Conservation (phyloP, 768 basidiomycete genomes). For the Macrocybe gigantea region DNA sequence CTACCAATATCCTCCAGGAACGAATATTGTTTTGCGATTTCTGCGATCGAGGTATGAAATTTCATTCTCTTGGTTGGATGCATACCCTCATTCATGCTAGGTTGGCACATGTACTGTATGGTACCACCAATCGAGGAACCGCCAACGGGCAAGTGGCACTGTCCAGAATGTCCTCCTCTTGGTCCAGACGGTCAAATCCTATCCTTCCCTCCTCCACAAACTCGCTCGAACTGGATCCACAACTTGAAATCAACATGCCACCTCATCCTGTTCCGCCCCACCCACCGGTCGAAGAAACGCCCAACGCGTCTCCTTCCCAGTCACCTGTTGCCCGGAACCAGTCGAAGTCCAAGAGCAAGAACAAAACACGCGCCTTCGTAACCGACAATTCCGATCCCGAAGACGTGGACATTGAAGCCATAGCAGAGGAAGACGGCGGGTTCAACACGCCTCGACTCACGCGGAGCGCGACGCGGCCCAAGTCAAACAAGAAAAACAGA, state of each 20-base stretch:
- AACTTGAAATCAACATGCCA: background rate
- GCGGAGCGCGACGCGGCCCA: constrained; percentile 7
- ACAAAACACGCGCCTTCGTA: constrained; percentile 23
- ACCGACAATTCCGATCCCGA: constrained; percentile 30
- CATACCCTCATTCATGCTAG: constrained; percentile 27
- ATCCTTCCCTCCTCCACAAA: background rate
- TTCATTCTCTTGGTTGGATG: constrained; percentile 5
- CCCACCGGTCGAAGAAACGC: constrained; percentile 23
- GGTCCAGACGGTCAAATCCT: constrained; percentile 12
- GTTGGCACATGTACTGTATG: constrained; percentile 84
- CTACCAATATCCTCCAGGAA: constrained; percentile 38
- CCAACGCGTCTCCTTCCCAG: constrained; percentile 38
- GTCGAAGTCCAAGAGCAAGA: constrained; percentile 22
- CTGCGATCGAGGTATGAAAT: constrained; percentile 75
- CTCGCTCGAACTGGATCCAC: background rate
- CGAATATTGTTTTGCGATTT: constrained; percentile 87
- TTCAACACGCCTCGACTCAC: constrained; percentile 3
- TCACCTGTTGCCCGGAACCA: constrained; percentile 10
- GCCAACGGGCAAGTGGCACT: constrained; percentile 77
- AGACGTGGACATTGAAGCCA: constrained; percentile 18
- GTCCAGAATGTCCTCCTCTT: constrained; percentile 52
- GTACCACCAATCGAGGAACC: constrained; percentile 61
- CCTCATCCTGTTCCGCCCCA: constrained; percentile 1
- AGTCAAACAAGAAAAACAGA: constrained; percentile 17
- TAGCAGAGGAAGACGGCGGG: constrained; percentile 12